These are phyloP conservation scores for Nemophila menziesii DNA, from an alignment of 257 asterid genomes.

Conservation along the genomic window DNA sequence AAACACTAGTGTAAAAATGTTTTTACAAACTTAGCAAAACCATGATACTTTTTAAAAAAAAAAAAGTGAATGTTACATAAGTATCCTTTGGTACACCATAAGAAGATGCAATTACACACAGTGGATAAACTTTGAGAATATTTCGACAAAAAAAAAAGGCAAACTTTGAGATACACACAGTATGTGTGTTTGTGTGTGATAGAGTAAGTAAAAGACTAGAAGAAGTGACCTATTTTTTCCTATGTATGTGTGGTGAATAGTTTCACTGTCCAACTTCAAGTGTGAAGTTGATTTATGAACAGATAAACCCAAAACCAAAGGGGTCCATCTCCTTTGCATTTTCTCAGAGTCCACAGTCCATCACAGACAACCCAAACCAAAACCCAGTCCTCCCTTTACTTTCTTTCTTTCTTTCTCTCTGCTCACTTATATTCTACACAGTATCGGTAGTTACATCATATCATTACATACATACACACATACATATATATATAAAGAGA, in stretches of 20 bases:
- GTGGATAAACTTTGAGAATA: not conserved
- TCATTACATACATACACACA: constrained; percentile 1
- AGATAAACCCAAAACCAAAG: constrained; percentile 11
- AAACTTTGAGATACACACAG: not conserved
- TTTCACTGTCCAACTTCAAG: constrained; percentile 13
- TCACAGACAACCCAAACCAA: no score
- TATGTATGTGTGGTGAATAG: constrained; percentile 5
- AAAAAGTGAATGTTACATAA: no score
- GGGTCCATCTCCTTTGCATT: constrained; percentile 23
- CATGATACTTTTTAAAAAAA: no score
- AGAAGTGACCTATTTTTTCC: constrained; percentile 6
- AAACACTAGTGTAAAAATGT: no score
- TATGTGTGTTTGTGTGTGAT: not conserved
- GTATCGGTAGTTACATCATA: constrained; percentile 7
- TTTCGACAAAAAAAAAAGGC: no score
- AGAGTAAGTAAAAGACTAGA: constrained; percentile 1
- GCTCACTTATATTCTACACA: constrained; percentile 18
- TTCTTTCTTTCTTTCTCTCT: constrained; percentile 11
- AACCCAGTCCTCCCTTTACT: not conserved
- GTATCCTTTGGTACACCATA: not conserved
- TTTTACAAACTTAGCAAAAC: no score
- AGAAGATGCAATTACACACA: not conserved
- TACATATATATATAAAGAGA: constrained; percentile 1
- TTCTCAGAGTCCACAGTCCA: constrained; percentile 3
- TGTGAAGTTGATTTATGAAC: constrained; percentile 19